Evolutionary conservation across 371 early-diverging fungal genomes (phyloP).

Genomic region (Syncephalis plumigaleata): DNA sequence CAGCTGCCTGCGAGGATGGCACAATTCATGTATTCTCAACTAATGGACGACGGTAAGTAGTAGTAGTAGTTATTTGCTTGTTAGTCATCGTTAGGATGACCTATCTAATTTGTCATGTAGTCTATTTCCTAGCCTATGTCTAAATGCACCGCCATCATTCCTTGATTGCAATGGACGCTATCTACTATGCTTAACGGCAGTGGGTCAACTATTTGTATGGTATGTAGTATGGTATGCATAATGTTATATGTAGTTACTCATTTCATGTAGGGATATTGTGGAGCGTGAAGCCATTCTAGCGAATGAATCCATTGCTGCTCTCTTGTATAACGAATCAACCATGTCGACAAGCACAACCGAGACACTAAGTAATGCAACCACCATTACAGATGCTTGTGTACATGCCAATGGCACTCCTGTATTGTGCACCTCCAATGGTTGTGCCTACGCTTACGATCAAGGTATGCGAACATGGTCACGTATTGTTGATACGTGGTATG

Average conservation of each 20-base stretch:
- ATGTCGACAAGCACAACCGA: slow-evolving; percentile 18
- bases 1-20: slow-evolving; percentile 50
- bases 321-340: slow-evolving; percentile 16
- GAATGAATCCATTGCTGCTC: slow-evolving; percentile 34
- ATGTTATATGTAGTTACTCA: not conserved
- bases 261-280: slow-evolving; percentile 25
- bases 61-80: not conserved
- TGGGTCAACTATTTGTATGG: slow-evolving; percentile 49
- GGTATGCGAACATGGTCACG: slow-evolving; percentile 55
- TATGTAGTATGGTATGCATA: slow-evolving; percentile 3
- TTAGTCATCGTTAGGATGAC: not conserved
- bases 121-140: slow-evolving; percentile 41
- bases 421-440: slow-evolving; percentile 45
- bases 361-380: slow-evolving; percentile 16
- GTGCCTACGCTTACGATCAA: slow-evolving; percentile 52
- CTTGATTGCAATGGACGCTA: slow-evolving; percentile 32
- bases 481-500: slow-evolving; percentile 42
- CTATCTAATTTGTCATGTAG: slow-evolving; percentile 12
- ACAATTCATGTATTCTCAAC: slow-evolving; percentile 42
- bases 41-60: slow-evolving; percentile 39
- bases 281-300: slow-evolving; percentile 20
- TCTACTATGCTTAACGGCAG: slow-evolving; percentile 41
- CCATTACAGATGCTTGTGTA: slow-evolving; percentile 37
- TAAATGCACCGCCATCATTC: slow-evolving; percentile 42
- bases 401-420: slow-evolving; percentile 48